Evolutionary conservation across 1,139 yeast genomes (phyloP).

Genomic region (Pichia sp.): DNA sequence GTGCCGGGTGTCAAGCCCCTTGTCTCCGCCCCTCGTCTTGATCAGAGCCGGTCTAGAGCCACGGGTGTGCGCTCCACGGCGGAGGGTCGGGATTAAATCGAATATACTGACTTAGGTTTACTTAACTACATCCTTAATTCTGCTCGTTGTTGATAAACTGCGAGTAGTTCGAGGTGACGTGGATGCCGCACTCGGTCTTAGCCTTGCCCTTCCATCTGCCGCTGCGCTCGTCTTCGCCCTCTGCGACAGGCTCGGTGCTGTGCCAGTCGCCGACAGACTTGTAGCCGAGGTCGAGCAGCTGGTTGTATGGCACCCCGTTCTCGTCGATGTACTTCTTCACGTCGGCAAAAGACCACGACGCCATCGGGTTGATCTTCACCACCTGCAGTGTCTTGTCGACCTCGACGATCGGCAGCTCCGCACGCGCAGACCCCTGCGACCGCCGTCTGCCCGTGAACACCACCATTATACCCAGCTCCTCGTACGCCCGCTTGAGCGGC

Average conservation of each 20-base stretch:
- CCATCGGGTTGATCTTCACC: conserved; percentile 84
- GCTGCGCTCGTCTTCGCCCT: conserved; percentile 90
- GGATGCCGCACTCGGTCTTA: conserved; percentile 96
- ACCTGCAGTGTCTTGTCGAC: conserved; percentile 64
- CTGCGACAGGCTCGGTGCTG: conserved; percentile 83
- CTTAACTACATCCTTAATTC: not conserved
- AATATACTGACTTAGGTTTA: no score
- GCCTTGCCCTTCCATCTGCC: conserved; percentile 95
- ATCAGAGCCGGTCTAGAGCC: no score
- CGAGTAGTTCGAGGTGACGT: conserved; percentile 69
- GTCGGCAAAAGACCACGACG: conserved; percentile 72
- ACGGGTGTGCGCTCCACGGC: no score
- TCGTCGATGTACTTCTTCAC: conserved; percentile 67
- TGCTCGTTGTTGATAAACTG: conserved; percentile 39
- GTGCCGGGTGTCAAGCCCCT: no score
- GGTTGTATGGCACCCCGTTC: conserved; percentile 79
- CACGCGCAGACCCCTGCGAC: conserved; percentile 85
- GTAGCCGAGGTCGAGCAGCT: conserved; percentile 77
- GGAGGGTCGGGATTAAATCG: no score
- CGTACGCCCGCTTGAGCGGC: conserved; percentile 83
- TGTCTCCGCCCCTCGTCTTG: no score
- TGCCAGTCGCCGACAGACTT: conserved; percentile 96
- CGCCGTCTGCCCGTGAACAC: conserved; percentile 90
- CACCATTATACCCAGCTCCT: conserved; percentile 64
- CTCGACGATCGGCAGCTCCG: conserved; percentile 71